Conservation (phyloP, 1,139 yeast genomes). For the Geotrichum aggregatum region DNA sequence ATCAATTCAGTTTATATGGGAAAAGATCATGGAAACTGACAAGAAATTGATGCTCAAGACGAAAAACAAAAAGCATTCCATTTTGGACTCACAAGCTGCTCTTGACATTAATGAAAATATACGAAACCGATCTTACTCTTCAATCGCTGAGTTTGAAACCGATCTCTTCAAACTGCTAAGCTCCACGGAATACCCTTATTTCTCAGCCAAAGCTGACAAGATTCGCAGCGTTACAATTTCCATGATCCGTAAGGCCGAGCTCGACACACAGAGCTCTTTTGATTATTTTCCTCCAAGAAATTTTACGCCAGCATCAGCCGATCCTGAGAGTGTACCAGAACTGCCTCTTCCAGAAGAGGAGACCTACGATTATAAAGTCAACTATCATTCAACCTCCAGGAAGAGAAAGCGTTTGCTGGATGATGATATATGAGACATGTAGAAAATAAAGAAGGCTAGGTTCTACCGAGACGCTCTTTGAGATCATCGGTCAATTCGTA, state of each 20-base stretch:
- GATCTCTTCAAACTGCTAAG: background rate
- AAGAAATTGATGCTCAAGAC: background rate
- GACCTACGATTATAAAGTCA: background rate
- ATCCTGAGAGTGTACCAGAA: too few species aligned
- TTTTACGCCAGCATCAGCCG: too few species aligned
- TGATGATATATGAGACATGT: slow-evolving; percentile 2
- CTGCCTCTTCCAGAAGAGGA: background rate
- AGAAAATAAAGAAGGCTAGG: background rate
- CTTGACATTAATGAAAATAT: slow-evolving; percentile 4
- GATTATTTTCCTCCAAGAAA: too few species aligned
- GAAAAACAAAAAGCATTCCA: background rate
- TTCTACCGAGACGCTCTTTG: slow-evolving; percentile 17
- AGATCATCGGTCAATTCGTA: slow-evolving; percentile 15
- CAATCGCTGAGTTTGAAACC: background rate
- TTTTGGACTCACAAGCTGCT: background rate
- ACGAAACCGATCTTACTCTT: background rate
- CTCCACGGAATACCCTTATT: background rate
- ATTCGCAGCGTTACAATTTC: background rate
- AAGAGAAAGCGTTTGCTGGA: slow-evolving; percentile 2
- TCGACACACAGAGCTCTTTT: background rate
- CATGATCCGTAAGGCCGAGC: background rate
- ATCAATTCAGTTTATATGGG: slow-evolving; percentile 4
- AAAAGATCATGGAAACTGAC: background rate
- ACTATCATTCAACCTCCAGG: background rate
- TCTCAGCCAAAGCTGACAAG: background rate